These are phyloP conservation scores for Mortierella polycephala DNA, from an alignment of 371 early-diverging fungal species.

Conservation along the genomic window DNA sequence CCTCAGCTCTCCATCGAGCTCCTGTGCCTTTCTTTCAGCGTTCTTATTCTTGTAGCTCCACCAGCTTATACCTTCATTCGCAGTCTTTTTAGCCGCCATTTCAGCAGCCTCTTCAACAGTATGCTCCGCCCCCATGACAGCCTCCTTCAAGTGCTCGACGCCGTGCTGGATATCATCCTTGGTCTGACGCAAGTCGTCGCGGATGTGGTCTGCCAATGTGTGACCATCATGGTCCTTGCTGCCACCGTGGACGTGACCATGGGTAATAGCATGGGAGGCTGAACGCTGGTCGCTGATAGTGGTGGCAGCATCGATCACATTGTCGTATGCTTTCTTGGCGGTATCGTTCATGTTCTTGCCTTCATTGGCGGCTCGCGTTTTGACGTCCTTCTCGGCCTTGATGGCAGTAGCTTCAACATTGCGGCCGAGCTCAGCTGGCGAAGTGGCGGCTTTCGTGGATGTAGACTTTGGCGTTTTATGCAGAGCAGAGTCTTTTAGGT, in stretches of 20 bases:
- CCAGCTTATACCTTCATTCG: conserved; percentile 15
- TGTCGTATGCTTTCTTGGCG: conserved; percentile 39
- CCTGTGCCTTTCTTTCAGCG: conserved; percentile 4
- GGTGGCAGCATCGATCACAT: conserved; percentile 45
- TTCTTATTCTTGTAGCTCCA: conserved; percentile 20
- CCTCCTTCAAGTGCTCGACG: conserved; percentile 9
- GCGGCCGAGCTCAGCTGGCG: conserved; percentile 18
- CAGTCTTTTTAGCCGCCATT: conserved; percentile 6
- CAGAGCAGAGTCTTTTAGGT: conserved; percentile 19
- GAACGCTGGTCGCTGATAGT: conserved; percentile 12
- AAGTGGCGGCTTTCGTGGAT: too few relatives aligned
- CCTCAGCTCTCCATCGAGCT: conserved; percentile 3
- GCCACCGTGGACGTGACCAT: conserved; percentile 16
- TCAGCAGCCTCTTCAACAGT: conserved; percentile 7
- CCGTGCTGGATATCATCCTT: conserved; percentile 17
- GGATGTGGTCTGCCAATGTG: conserved; percentile 44
- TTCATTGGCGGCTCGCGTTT: conserved; percentile 4
- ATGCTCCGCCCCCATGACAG: conserved; percentile 5
- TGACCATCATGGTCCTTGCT: too few relatives aligned
- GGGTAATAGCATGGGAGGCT: conserved; percentile 3
- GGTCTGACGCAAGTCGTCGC: conserved; percentile 29
- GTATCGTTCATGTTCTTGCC: conserved; percentile 23
- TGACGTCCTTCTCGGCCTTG: conserved; percentile 38
- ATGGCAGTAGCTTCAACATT: conserved; percentile 14
- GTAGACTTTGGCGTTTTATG: not conserved